Base-by-base conservation (phyloP, 2,329 filamentous ascomycete species). In the Metarhizium robertsii region DNA sequence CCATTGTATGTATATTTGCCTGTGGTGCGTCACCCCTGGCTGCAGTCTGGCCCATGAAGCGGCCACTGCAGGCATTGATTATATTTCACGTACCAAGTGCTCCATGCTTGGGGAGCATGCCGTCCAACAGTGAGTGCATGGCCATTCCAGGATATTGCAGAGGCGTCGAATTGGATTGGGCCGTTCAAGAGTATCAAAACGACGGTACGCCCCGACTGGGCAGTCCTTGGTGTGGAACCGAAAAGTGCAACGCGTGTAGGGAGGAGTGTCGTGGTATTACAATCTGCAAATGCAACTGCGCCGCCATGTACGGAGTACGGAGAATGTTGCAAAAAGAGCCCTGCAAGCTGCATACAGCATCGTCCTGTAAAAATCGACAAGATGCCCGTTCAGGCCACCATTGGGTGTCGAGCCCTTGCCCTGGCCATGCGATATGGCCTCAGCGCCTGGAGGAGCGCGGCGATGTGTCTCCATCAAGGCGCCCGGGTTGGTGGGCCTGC, bases 241-340 rank as follows among this genome's bases (percentile, higher is more conserved):
- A 10, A n/a, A 30, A 48, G 25, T 48, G 45, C 25, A 13, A 48
- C 30, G 25, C 25, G 1, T 14, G 45, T 48, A n/a, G 25, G 25
- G 25, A 25, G 25, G 25, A 25, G 25, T 54, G 53, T 46, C 48
- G 52, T 55, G 50, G 50, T 45, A 32, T 34, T 45, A 52, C 20
- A 38, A 52, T 63, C 55, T 59, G 60, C 61, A 58, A 60, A 40
- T 46, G 49, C 49, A 51, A 67, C 70, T 75, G 73, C 74, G 73
- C 73, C 72, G 71, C 74, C 66, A 70, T 73, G 69, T 69, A 49
- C 18, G 32, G 32, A 34, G 69, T 69, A 49, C 18, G 32, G 32
- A 34, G 32, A 8, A 34, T 34, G 32, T 14, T 63, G 69, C 67
- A 62, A 59, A 63, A 45, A 45, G 7, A 20, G 59, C 59, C 61